Conservation (phyloP, 2,329 filamentous ascomycete species). For the Colletotrichum navitas region DNA sequence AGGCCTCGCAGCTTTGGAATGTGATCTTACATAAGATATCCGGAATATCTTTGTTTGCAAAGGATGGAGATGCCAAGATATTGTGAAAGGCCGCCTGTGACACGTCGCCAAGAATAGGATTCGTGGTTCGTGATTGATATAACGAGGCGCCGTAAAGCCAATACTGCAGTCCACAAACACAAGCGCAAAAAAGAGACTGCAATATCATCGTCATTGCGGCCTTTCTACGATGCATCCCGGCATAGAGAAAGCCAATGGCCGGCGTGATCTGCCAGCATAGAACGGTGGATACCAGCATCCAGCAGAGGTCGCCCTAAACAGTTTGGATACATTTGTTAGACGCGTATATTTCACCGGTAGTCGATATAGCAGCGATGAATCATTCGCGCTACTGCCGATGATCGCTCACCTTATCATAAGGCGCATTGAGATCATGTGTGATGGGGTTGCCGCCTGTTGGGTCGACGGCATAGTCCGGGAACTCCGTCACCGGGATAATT, state of each 20-base stretch:
- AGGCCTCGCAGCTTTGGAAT: too few relatives aligned
- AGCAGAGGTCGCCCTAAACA: constrained; percentile 56
- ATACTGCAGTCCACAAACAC: constrained; percentile 59
- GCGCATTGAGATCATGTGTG: constrained; percentile 58
- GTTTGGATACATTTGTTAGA: neutral
- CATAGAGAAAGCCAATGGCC: constrained; percentile 56
- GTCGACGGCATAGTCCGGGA: constrained; percentile 56
- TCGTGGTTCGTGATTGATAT: constrained; percentile 53
- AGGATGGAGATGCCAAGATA: constrained; percentile 53
- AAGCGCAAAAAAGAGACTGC: constrained; percentile 61
- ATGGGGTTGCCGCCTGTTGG: constrained; percentile 59
- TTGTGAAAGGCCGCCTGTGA: constrained; percentile 52
- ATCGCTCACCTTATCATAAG: constrained; percentile 55
- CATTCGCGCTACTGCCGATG: too few relatives aligned
- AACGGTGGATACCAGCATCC: constrained; percentile 55
- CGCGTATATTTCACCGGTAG: too few relatives aligned
- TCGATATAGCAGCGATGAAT: too few relatives aligned
- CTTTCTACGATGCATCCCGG: constrained; percentile 55
- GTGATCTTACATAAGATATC: constrained; percentile 49
- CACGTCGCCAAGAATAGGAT: constrained; percentile 53
- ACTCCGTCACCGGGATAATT: constrained; percentile 49
- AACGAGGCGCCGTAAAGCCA: constrained; percentile 62
- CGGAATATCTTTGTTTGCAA: constrained; percentile 53
- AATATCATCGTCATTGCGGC: constrained; percentile 60
- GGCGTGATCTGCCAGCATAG: constrained; percentile 56